phyloP scores from a whole-genome alignment of 108 stramenopile genomes.

The Nitzschia putrida region DNA sequence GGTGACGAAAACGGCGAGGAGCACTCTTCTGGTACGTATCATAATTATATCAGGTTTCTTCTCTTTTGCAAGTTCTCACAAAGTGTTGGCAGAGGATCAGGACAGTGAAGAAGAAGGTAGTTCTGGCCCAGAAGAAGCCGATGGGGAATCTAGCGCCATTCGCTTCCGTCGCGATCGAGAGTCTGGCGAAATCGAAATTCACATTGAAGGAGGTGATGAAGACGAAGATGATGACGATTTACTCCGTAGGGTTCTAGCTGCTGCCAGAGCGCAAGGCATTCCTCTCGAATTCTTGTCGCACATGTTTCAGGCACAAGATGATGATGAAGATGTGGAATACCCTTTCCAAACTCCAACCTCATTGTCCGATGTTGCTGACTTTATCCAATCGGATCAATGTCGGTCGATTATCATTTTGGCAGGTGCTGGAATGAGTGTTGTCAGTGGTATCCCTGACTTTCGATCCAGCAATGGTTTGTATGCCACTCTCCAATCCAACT shows the following conservation, averaged over 20 bases:
- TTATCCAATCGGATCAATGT: constrained; percentile 52
- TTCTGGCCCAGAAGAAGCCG: constrained; percentile 5
- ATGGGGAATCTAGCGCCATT: not conserved
- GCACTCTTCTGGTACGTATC: no score
- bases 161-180: constrained; percentile 4
- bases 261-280: constrained; percentile 19
- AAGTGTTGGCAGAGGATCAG: constrained; percentile 4
- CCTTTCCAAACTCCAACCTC: constrained; percentile 48
- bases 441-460: constrained; percentile 87
- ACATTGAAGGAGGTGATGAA: not conserved
- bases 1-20: no score
- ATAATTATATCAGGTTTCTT: no score
- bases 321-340: constrained; percentile 42
- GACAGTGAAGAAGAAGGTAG: constrained; percentile 4
- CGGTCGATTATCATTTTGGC: constrained; percentile 64
- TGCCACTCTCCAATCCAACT: constrained; percentile 67
- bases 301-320: constrained; percentile 2
- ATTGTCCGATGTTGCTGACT: constrained; percentile 46
- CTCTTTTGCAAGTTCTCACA: no score
- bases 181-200: constrained; percentile 7
- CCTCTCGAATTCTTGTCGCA: constrained; percentile 19
- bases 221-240: constrained; percentile 18
- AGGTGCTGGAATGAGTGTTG: constrained; percentile 71
- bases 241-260: constrained; percentile 22
- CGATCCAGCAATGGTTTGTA: constrained; percentile 83